phyloP scores from a whole-genome alignment of 2,329 filamentous ascomycete genomes.

The Epichloe aotearoae region DNA sequence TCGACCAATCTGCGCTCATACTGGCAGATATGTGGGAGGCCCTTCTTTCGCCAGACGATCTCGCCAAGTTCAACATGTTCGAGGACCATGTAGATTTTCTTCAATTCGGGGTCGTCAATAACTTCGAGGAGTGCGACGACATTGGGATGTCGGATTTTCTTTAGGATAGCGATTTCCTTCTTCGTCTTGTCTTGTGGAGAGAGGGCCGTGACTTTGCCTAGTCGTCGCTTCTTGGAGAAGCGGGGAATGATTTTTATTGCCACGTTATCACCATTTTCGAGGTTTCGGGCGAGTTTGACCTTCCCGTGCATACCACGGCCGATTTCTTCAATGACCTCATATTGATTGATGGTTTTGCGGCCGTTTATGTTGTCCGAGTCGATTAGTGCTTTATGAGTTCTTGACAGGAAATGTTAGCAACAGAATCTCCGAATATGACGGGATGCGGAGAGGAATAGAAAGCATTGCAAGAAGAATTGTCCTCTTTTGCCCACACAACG shows the following conservation, averaged over 20 bases:
- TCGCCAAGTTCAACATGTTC: conserved; percentile 93
- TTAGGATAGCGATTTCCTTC: conserved; percentile 92
- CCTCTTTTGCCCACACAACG: too few species aligned
- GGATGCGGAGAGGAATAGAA: background rate
- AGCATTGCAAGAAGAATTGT: background rate
- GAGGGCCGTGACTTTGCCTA: conserved; percentile 64
- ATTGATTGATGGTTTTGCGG: conserved; percentile 93
- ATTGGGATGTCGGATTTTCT: conserved; percentile 96
- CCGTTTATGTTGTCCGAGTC: conserved; percentile 82
- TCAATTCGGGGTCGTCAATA: conserved; percentile 89
- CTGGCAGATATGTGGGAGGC: conserved; percentile 66
- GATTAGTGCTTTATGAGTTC: conserved; percentile 81
- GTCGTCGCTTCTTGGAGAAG: conserved; percentile 80
- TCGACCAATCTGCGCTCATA: conserved; percentile 75
- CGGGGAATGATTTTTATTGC: conserved; percentile 98
- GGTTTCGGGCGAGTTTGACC: conserved; percentile 83
- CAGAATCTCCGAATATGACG: background rate
- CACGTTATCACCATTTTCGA: conserved; percentile 63
- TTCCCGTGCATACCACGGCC: conserved; percentile 94
- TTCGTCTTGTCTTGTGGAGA: conserved; percentile 70
- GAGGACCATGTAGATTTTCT: conserved; percentile 96
- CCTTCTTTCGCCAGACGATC: conserved; percentile 86
- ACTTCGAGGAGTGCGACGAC: conserved; percentile 92
- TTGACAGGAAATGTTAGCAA: conserved; percentile 17
- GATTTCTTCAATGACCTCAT: conserved; percentile 92